Conservation (phyloP, 1,284 basidiomycete species). For the Omphalotus olearius region DNA sequence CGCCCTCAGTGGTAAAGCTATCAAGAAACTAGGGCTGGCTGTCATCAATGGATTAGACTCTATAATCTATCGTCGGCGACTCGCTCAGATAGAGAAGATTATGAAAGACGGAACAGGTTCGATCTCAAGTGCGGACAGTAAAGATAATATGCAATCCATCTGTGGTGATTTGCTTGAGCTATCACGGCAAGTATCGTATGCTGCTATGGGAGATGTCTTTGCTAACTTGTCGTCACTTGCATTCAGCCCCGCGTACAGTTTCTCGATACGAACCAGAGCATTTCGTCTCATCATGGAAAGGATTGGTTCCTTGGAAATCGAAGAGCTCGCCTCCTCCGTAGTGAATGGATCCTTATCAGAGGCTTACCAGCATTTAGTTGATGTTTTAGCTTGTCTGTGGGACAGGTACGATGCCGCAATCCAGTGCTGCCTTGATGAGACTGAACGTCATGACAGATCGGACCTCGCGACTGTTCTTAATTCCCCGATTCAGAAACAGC, state of each 20-base stretch:
- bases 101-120: neutral
- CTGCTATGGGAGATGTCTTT: neutral
- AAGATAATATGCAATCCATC: neutral
- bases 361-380: neutral
- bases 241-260: constrained; percentile 2
- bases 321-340: constrained; percentile 1
- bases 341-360: neutral
- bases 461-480: too few species aligned
- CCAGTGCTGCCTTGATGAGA: too few species aligned
- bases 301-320: constrained; percentile 6
- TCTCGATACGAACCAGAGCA: constrained; percentile 6
- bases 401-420: too few species aligned
- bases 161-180: constrained; percentile 7
- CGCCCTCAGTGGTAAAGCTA: constrained; percentile 5
- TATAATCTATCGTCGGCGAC: constrained; percentile 1
- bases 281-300: constrained; percentile 5
- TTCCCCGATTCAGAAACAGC: too few species aligned
- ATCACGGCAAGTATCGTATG: neutral
- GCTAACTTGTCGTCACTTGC: neutral
- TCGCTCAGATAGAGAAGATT: constrained; percentile 1
- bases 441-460: too few species aligned
- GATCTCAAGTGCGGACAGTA: neutral
- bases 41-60: constrained; percentile 6
- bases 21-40: constrained; percentile 4
- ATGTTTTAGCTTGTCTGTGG: neutral